Base-by-base conservation (phyloP, 768 basidiomycete genomes). In the button mushroom (Agaricus bisporus) region DNA sequence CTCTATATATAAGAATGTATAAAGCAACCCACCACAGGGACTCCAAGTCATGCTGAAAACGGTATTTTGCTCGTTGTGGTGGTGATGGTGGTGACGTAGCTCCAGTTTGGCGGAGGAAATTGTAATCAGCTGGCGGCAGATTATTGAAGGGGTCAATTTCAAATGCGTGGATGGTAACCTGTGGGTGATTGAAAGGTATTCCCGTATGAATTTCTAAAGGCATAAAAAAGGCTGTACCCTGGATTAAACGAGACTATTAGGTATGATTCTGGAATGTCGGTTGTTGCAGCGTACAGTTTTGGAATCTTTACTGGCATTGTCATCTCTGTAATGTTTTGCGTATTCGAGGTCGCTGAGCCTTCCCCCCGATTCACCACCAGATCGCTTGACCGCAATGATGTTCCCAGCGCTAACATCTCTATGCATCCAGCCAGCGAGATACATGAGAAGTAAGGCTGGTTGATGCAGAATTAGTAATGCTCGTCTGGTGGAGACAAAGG, bases 141-240 rank as follows among this genome's bases (percentile, higher is more conserved):
- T n/a, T n/a, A n/a, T n/a, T n/a, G n/a, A n/a, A n/a, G n/a, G n/a
- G n/a, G n/a, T n/a, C n/a, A n/a, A n/a, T n/a, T n/a, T n/a, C n/a
- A n/a, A n/a, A n/a, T n/a, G n/a, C n/a, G n/a, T n/a, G n/a, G n/a
- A n/a, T n/a, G n/a, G n/a, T n/a, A n/a, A n/a, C 10, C 5, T 29
- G 29, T 5, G 29, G 5, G 29, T 29, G 5, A 5, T 29, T 5
- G 5, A 29, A 5, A 29, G 29, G 5, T 10, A 29, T 29, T 29
- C 29, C 29, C 39, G 17, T n/a, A n/a, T 51, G 51, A 15, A 56
- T 36, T 39, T 56, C 56, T n/a, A 32, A 22, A 8, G 56, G 44
- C 50, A 56, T 56, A 39, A 56, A 56, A 20, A 18, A 56, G 12
- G 45, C 44, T 20, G 56, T 56, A 3, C 56, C 56, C 56, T 56